A percentile compares a stretch with the other conserved stretches of the same genome.
These are phyloP conservation scores for Alternaria angustiovoidea DNA, from an alignment of 2,329 filamentous ascomycete species.

Conservation along the genomic window DNA sequence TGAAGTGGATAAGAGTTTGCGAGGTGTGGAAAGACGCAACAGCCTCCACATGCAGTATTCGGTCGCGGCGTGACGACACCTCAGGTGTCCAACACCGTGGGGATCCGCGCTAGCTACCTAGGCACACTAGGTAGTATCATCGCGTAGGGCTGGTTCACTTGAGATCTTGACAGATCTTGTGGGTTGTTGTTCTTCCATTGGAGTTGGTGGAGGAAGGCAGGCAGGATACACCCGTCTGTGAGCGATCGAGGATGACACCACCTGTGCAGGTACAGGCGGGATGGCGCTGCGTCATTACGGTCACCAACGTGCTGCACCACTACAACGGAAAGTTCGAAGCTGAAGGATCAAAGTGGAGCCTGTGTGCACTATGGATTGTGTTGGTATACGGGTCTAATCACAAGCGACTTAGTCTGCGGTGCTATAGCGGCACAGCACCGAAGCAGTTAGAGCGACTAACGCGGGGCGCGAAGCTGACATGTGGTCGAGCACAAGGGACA, in stretches of 20 bases:
- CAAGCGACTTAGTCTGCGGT: conserved; percentile 2
- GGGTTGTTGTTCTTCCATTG: background rate
- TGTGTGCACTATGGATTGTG: background rate
- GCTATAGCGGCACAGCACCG: background rate
- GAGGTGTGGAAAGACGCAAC: conserved; percentile 6
- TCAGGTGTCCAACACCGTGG: background rate
- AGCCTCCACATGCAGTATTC: conserved; percentile 1
- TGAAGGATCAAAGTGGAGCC: background rate
- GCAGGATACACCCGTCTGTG: background rate
- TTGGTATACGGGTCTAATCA: background rate
- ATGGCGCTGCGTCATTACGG: background rate
- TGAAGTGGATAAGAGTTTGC: conserved; percentile 7
- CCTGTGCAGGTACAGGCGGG: background rate
- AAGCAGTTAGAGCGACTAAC: background rate
- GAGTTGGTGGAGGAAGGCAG: background rate
- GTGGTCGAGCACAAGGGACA: conserved; percentile 1
- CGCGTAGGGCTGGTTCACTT: background rate
- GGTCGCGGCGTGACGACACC: conserved; percentile 1
- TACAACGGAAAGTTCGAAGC: background rate
- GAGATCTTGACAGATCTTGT: background rate
- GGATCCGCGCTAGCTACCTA: conserved; percentile 23
- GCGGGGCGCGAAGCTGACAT: background rate
- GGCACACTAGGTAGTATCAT: conserved; percentile 26
- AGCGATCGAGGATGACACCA: background rate
- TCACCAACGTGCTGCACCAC: background rate